phyloP scores from a whole-genome alignment of 768 basidiomycete species.

The Lactifluus hygrophoroides region DNA sequence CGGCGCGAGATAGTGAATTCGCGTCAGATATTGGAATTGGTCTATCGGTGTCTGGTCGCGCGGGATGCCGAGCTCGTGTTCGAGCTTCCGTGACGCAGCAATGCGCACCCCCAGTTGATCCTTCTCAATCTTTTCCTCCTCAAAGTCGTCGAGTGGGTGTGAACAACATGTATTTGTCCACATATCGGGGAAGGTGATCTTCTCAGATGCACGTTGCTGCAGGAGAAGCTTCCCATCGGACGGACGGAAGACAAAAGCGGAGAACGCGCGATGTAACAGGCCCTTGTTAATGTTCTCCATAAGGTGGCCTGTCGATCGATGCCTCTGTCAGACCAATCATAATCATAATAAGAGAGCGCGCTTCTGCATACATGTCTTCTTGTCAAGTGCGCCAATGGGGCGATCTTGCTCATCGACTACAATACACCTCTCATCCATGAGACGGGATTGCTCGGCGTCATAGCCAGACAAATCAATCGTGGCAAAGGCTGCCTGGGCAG shows the following conservation, averaged over 20 bases:
- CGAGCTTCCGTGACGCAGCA: conserved; percentile 92
- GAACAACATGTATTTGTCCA: conserved; percentile 99
- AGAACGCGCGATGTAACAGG: conserved; percentile 95
- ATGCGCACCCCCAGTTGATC: conserved; percentile 76
- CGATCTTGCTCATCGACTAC: conserved; percentile 83
- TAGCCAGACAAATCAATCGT: conserved; percentile 74
- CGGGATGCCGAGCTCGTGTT: conserved; percentile 95
- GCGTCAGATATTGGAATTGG: conserved; percentile 87
- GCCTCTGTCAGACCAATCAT: neutral
- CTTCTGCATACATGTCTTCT: conserved; percentile 78
- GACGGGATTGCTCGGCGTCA: conserved; percentile 84
- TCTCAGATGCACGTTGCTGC: conserved; percentile 94
- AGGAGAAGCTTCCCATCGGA: conserved; percentile 87
- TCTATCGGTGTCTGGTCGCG: conserved; percentile 65
- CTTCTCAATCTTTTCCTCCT: conserved; percentile 66
- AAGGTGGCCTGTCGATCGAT: conserved; percentile 65
- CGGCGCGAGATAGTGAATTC: conserved; percentile 96
- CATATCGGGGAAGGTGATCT: conserved; percentile 99
- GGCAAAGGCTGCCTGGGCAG: conserved; percentile 35
- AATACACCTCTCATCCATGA: conserved; percentile 96
- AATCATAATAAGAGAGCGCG: neutral
- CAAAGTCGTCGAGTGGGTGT: conserved; percentile 90
- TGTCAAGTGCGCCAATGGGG: conserved; percentile 80
- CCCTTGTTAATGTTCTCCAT: conserved; percentile 96
- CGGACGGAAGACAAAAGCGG: conserved; percentile 93